Percentiles rank a stretch among this genome's conserved stretches.
These are phyloP conservation scores for Yamadazyma dushanensis DNA, from an alignment of 1,139 yeast genomes.

Conservation along the genomic window DNA sequence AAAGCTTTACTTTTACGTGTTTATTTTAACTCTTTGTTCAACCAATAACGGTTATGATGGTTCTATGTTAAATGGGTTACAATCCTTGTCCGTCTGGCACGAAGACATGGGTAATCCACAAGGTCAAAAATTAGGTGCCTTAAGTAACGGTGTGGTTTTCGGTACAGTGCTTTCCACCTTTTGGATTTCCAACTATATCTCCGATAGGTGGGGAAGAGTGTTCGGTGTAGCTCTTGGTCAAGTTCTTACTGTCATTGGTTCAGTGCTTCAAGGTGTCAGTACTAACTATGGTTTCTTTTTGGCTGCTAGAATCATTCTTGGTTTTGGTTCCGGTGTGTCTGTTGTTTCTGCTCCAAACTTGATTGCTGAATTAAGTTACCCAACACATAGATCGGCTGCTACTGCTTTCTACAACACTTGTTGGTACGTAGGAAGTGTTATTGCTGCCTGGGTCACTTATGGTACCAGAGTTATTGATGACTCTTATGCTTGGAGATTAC, in stretches of 20 bases:
- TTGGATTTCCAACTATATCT: conserved; percentile 21
- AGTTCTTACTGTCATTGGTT: conserved; percentile 31
- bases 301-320: conserved; percentile 8
- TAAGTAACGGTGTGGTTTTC: conserved; percentile 23
- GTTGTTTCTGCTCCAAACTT: conserved; percentile 40
- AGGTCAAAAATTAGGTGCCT: conserved; percentile 46
- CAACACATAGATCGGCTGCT: conserved; percentile 46
- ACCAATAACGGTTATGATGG: conserved; percentile 56
- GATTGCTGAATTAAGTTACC: conserved; percentile 45
- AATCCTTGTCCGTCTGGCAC: conserved; percentile 39
- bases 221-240: conserved; percentile 28
- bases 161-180: conserved; percentile 4
- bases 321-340: conserved; percentile 32
- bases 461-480: conserved; percentile 7
- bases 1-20: conserved; percentile 32
- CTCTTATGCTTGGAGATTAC: conserved; percentile 37
- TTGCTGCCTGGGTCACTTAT: conserved; percentile 51
- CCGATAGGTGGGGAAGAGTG: conserved; percentile 37
- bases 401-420: conserved; percentile 50
- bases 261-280: conserved; percentile 40
- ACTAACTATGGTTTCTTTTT: conserved; percentile 11
- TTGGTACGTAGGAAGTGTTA: conserved; percentile 53
- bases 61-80: conserved; percentile 52
- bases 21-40: conserved; percentile 34
- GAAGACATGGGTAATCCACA: conserved; percentile 27